phyloP scores from a whole-genome alignment of 331 rosid species.

The Acacia concinna region DNA sequence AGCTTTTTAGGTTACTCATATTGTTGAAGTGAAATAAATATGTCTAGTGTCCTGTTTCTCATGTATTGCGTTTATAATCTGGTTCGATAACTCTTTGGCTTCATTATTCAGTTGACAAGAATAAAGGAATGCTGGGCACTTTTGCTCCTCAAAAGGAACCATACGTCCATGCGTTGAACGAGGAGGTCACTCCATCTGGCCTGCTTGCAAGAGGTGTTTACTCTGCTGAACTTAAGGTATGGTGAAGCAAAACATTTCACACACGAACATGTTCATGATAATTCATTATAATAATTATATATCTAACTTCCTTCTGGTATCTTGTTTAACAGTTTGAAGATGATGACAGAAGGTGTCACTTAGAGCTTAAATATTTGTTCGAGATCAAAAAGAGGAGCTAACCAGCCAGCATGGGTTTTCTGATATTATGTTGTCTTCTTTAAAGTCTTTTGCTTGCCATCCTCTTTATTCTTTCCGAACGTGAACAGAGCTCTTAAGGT shows the following conservation, averaged over 20 bases:
- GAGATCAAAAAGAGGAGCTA: constrained; percentile 70
- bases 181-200: constrained; percentile 90
- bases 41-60: neutral
- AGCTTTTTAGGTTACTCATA: neutral
- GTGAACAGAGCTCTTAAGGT: neutral
- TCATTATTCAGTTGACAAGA: constrained; percentile 66
- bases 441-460: neutral
- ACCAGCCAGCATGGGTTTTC: constrained; percentile 36
- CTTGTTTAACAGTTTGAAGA: constrained; percentile 72
- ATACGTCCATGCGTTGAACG: constrained; percentile 69
- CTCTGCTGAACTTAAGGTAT: constrained; percentile 74
- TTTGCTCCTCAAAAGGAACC: constrained; percentile 85
- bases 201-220: constrained; percentile 85
- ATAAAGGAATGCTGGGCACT: constrained; percentile 90
- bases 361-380: constrained; percentile 76
- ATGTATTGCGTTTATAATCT: neutral
- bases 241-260: neutral
- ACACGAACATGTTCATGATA: neutral
- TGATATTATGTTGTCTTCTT: neutral
- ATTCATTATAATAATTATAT: neutral
- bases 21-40: neutral
- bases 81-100: neutral
- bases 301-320: constrained; percentile 9
- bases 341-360: constrained; percentile 78
- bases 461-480: neutral